These are phyloP conservation scores for Backusella morwellensis DNA, from an alignment of 192 early-diverging fungal species.

Conservation along the genomic window DNA sequence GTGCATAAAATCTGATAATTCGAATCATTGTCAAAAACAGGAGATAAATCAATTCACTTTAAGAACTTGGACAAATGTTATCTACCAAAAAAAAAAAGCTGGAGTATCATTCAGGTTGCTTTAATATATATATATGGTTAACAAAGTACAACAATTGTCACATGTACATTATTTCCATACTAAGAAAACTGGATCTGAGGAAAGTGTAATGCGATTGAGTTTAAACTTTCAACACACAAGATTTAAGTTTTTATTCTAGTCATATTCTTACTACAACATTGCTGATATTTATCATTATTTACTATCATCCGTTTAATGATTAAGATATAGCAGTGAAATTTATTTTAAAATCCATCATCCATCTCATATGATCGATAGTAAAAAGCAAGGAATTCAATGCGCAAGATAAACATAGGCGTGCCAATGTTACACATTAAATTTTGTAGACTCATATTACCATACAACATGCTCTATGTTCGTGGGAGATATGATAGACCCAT, in stretches of 20 bases:
- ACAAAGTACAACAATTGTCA: not conserved
- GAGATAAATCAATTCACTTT: not conserved
- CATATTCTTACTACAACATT: not conserved
- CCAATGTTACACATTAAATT: conserved; percentile 3
- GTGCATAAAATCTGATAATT: not conserved
- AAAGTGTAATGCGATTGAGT: not conserved
- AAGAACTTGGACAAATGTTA: not conserved
- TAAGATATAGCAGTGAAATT: not conserved
- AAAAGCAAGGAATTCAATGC: not conserved
- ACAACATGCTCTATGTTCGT: not conserved
- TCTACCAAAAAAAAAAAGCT: not conserved
- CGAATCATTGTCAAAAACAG: not conserved
- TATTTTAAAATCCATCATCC: not conserved
- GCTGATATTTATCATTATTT: not conserved
- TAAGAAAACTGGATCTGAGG: not conserved
- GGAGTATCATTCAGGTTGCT: not conserved
- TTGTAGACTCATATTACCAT: not conserved
- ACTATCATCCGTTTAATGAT: not conserved
- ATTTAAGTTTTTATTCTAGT: not conserved
- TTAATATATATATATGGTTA: not conserved
- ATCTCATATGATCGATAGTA: not conserved
- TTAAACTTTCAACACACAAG: not conserved
- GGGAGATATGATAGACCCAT: not conserved
- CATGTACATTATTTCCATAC: not conserved
- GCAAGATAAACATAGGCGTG: not conserved